phyloP scores from a whole-genome alignment of 805 yeast genomes.

The Saturnispora saitoi region DNA sequence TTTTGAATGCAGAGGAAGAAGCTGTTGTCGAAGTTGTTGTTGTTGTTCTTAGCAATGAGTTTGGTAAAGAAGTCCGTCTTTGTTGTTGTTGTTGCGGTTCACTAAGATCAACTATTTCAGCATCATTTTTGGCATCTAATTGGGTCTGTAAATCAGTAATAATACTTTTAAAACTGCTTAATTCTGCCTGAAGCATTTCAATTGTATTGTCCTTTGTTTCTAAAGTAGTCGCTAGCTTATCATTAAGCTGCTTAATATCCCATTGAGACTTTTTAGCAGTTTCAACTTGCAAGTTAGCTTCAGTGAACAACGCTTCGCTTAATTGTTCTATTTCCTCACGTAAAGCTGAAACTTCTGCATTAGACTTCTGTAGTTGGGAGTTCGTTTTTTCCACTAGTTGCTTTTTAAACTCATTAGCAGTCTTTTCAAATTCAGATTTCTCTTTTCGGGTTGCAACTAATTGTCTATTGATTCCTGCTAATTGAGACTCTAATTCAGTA shows the following conservation, averaged over 20 bases:
- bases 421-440: conserved; percentile 8
- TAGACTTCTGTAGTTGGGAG: conserved; percentile 1
- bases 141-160: conserved; percentile 33
- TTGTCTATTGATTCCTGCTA: conserved; percentile 28
- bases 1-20: not conserved
- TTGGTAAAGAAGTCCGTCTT: not conserved
- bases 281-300: conserved; percentile 80
- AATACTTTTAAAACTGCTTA: conserved; percentile 53
- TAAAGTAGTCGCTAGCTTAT: conserved; percentile 42
- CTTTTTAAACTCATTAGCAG: conserved; percentile 5
- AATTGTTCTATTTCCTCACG: conserved; percentile 74
- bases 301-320: conserved; percentile 67
- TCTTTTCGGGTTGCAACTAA: conserved; percentile 23
- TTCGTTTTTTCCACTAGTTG: conserved; percentile 5
- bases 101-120: not conserved
- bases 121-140: not conserved
- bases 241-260: conserved; percentile 50
- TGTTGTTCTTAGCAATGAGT: not conserved
- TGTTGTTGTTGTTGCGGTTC: no score
- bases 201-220: conserved; percentile 64
- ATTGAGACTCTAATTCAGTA: conserved; percentile 10
- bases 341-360: conserved; percentile 45
- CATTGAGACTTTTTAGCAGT: conserved; percentile 64
- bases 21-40: conserved; percentile 13
- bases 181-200: conserved; percentile 56